These are phyloP conservation scores for Prototheca wickerhamii DNA, from an alignment of 163 green algal genomes.

Conservation along the genomic window DNA sequence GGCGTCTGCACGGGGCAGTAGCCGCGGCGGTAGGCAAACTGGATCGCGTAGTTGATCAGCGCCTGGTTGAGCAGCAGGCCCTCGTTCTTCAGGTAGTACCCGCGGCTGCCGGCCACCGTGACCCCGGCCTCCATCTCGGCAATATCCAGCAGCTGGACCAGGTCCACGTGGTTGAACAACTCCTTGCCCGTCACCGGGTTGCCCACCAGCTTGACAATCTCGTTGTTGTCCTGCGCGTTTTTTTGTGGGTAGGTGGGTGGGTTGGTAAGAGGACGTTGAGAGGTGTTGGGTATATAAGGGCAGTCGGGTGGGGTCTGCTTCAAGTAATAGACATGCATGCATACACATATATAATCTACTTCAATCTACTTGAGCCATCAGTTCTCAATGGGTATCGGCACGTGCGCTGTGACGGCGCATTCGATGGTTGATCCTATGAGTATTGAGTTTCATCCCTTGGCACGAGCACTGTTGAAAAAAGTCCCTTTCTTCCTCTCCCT, in stretches of 20 bases:
- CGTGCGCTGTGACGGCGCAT: not conserved
- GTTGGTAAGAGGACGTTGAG: not conserved
- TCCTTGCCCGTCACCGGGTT: conserved; percentile 42
- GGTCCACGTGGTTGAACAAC: conserved; percentile 92
- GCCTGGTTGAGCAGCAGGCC: conserved; percentile 96
- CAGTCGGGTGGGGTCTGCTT: not conserved
- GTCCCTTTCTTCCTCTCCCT: not conserved
- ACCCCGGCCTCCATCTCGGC: conserved; percentile 82
- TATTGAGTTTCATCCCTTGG: conserved; percentile 4
- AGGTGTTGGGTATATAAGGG: not conserved
- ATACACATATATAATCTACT: no score
- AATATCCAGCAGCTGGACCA: conserved; percentile 87
- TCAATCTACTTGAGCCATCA: no score
- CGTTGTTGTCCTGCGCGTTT: conserved; percentile 80
- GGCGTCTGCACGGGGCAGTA: conserved; percentile 89
- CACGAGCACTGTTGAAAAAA: not conserved
- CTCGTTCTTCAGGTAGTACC: conserved; percentile 93
- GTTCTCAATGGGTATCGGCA: no score
- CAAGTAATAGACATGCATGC: not conserved
- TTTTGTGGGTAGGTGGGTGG: no score
- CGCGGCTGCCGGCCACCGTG: conserved; percentile 65
- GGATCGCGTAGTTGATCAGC: conserved; percentile 76
- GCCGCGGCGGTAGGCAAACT: conserved; percentile 66
- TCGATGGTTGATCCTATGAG: conserved; percentile 8
- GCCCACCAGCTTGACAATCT: conserved; percentile 69